Evolutionary conservation across 208 protist species (phyloP).

Genomic region (Plasmodiophora brassicae): DNA sequence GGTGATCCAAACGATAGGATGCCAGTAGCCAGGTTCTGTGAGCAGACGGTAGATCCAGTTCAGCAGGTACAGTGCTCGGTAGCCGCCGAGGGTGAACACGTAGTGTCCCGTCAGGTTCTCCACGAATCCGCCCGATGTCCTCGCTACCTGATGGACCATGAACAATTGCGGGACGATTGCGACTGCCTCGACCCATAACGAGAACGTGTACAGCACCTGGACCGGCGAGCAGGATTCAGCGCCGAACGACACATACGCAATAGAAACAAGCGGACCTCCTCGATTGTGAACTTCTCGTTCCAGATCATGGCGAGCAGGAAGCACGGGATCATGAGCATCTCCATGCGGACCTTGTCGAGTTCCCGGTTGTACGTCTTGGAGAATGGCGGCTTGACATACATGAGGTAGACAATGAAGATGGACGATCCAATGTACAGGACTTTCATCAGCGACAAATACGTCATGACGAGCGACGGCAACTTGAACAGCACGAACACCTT

Average conservation of each 20-base stretch:
- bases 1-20: slow-evolving; percentile 61
- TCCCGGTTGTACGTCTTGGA: slow-evolving; percentile 28
- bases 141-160: slow-evolving; percentile 56
- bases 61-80: slow-evolving; percentile 68
- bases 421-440: slow-evolving; percentile 63
- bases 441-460: background rate
- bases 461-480: background rate
- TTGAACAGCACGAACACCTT: background rate
- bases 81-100: slow-evolving; percentile 68
- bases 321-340: slow-evolving; percentile 60
- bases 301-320: slow-evolving; percentile 60
- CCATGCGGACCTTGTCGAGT: slow-evolving; percentile 58
- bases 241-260: background rate
- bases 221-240: slow-evolving; percentile 32
- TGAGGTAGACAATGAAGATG: slow-evolving; percentile 64
- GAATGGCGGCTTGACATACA: slow-evolving; percentile 41
- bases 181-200: slow-evolving; percentile 72
- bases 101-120: slow-evolving; percentile 68
- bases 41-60: slow-evolving; percentile 71
- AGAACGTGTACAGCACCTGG: slow-evolving; percentile 72
- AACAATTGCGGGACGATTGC: slow-evolving; percentile 76
- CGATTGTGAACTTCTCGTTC: slow-evolving; percentile 49
- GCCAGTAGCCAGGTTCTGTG: slow-evolving; percentile 52
- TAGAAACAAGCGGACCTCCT: slow-evolving; percentile 55
- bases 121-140: slow-evolving; percentile 51